Evolutionary conservation across 2,329 filamentous ascomycete species (phyloP).

Genomic region (Trichoderma gracile): DNA sequence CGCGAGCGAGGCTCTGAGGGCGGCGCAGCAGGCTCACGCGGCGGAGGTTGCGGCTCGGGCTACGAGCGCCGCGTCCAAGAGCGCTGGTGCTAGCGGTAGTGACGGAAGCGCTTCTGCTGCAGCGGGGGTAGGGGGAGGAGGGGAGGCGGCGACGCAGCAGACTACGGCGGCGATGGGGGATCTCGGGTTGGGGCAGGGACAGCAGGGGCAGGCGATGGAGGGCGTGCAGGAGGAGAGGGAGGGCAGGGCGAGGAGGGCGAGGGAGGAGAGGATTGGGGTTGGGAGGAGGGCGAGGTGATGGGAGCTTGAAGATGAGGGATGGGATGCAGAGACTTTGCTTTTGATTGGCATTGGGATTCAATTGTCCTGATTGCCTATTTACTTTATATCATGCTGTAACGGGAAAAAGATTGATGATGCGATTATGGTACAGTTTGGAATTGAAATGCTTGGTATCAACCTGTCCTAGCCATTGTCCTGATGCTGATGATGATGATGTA

Average conservation of each 20-base stretch:
- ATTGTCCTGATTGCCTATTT: neutral
- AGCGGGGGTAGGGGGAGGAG: slow-evolving; percentile 30
- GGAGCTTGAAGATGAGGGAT: neutral
- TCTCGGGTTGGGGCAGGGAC: slow-evolving; percentile 17
- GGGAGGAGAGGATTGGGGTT: slow-evolving; percentile 42
- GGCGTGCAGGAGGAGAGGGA: slow-evolving; percentile 36
- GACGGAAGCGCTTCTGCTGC: too few species aligned
- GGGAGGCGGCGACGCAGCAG: slow-evolving; percentile 31
- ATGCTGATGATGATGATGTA: neutral
- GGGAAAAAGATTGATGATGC: neutral
- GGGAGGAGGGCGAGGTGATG: slow-evolving; percentile 30
- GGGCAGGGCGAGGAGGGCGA: slow-evolving; percentile 30
- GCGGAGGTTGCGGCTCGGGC: slow-evolving; percentile 31
- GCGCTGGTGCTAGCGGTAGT: too few species aligned
- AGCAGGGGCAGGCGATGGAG: slow-evolving; percentile 33
- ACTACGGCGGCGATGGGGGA: slow-evolving; percentile 25
- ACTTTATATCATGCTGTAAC: neutral
- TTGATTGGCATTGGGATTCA: neutral
- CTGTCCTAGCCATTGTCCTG: slow-evolving; percentile 12
- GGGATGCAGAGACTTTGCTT: neutral
- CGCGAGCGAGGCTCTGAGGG: slow-evolving; percentile 43
- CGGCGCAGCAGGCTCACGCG: slow-evolving; percentile 37
- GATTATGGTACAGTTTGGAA: neutral
- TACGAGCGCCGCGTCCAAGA: slow-evolving; percentile 5
- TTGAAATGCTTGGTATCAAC: slow-evolving; percentile 18